A percentile compares a stretch with the other conserved stretches of the same genome.
phyloP scores from a whole-genome alignment of 2,329 filamentous ascomycete species.

The Zymoseptoria brevis region DNA sequence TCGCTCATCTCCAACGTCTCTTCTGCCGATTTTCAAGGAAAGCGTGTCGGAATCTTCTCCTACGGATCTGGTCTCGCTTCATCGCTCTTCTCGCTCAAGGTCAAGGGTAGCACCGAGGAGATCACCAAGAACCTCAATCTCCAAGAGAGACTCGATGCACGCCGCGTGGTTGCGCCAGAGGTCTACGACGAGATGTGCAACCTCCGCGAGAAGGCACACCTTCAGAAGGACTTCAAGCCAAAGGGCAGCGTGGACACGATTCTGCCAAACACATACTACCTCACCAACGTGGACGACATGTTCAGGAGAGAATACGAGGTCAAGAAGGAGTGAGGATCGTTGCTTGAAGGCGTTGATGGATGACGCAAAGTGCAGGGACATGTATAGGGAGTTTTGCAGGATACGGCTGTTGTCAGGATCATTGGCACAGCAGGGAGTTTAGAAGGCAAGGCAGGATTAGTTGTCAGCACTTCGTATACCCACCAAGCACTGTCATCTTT shows the following conservation, averaged over 20 bases:
- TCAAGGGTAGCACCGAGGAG: slow-evolving; percentile 40
- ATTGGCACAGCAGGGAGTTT: background rate
- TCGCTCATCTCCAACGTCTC: slow-evolving; percentile 41
- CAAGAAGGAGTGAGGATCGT: slow-evolving; percentile 34
- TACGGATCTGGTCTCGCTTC: slow-evolving; percentile 46
- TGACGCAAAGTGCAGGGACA: background rate
- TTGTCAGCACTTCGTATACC: background rate
- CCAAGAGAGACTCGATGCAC: slow-evolving; percentile 37
- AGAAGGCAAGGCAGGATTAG: background rate
- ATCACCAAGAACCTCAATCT: slow-evolving; percentile 42
- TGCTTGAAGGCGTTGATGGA: slow-evolving; percentile 3
- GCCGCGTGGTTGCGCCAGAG: slow-evolving; percentile 40
- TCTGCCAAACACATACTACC: slow-evolving; percentile 44
- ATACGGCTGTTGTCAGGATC: background rate
- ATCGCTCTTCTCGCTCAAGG: slow-evolving; percentile 44
- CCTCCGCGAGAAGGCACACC: slow-evolving; percentile 43
- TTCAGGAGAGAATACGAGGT: slow-evolving; percentile 44
- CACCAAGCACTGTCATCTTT: background rate
- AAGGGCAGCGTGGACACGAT: slow-evolving; percentile 37
- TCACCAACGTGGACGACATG: slow-evolving; percentile 44
- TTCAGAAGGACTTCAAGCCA: slow-evolving; percentile 44
- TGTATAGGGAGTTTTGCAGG: background rate
- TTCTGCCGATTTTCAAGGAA: slow-evolving; percentile 40
- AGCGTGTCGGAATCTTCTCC: slow-evolving; percentile 45
- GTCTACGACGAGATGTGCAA: slow-evolving; percentile 48